Base-by-base conservation (phyloP, 768 basidiomycete genomes). In the Coprinopsis cinerea region DNA sequence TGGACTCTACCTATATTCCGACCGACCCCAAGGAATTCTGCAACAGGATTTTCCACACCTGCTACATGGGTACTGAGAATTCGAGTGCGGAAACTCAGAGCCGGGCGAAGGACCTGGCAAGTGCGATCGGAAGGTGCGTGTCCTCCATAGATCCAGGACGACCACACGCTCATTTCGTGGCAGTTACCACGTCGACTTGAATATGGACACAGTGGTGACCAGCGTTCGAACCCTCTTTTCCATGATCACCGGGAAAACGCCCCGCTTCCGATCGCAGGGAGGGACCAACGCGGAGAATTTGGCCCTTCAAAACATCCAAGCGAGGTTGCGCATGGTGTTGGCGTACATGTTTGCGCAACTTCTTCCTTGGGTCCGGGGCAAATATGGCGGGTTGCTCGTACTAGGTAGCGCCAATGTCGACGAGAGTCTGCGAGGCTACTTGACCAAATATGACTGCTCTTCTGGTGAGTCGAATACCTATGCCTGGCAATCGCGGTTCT, bases 1-100 rank as follows among this genome's bases (percentile, higher is more conserved):
- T 83, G 47, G 82, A 78, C 51, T 95, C 94, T 1, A 68, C 68
- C 1, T 98, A 97, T 61, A 59, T 92, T 23, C 95, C 96, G 1
- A 75, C 79, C 0, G 93, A 99, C 64, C 82, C 94, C 0, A 79
- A 75, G 40, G 96, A 98, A 61, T 92, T 97, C 58, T 81, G 82
- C 23, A 75, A 72, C 47, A 76, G 92, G 22, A 84, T 98, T 47
- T 95, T 99, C 72, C 94, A 98, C 65, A 95, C 94, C 0, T 96
- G 92, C 66, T 99, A 95, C 67, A 98, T 99, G 96, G 95, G 95
- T 4, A 99, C 96, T 0, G 90, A 93, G 65, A 94, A 98, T 64
- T 97, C 95, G 5, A 91, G 85, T 52, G 65, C 65, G 0, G 96
- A 96, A 58, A 98, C 96, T 5, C 73, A 92, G 10, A 69, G 75